Evolutionary conservation across 179 eudicot genomes (phyloP).

Genomic region (Pouteria campechiana): DNA sequence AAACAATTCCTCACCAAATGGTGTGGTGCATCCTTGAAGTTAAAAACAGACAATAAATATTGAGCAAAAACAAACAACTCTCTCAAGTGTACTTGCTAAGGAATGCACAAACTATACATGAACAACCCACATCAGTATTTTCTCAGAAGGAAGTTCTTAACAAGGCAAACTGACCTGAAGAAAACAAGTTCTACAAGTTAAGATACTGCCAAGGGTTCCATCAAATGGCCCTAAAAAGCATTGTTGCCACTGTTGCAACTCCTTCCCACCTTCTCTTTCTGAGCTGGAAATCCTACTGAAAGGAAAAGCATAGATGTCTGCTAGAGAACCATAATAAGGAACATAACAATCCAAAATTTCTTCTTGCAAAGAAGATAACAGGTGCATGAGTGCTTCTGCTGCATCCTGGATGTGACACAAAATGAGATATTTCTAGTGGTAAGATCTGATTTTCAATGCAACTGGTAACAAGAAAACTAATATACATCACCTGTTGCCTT

Average conservation of each 20-base stretch:
- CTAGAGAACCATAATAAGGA: conserved; percentile 41
- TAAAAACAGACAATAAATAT: too few relatives aligned
- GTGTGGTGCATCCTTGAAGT: too few relatives aligned
- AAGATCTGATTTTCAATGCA: conserved; percentile 1
- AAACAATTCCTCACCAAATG: too few relatives aligned
- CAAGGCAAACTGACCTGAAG: conserved; percentile 65
- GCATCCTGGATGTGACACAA: conserved; percentile 83
- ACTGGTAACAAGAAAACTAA: neutral
- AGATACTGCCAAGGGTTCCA: conserved; percentile 67
- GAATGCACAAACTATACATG: too few relatives aligned
- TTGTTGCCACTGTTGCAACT: conserved; percentile 56
- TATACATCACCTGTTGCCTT: conserved; percentile 53
- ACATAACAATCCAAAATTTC: conserved; percentile 54
- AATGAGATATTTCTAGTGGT: conserved; percentile 7
- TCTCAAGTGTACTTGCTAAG: too few relatives aligned
- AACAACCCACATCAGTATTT: neutral
- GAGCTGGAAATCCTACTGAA: conserved; percentile 34
- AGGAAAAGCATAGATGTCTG: conserved; percentile 34
- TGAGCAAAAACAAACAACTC: too few relatives aligned
- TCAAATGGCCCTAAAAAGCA: conserved; percentile 77
- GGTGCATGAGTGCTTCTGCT: conserved; percentile 85
- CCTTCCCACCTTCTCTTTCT: conserved; percentile 19
- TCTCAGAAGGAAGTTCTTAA: neutral
- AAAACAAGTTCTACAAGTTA: conserved; percentile 75
- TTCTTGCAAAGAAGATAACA: conserved; percentile 77